Evolutionary conservation across 2,329 filamentous ascomycete genomes (phyloP).

Genomic region (Juglanconis oblonga): DNA sequence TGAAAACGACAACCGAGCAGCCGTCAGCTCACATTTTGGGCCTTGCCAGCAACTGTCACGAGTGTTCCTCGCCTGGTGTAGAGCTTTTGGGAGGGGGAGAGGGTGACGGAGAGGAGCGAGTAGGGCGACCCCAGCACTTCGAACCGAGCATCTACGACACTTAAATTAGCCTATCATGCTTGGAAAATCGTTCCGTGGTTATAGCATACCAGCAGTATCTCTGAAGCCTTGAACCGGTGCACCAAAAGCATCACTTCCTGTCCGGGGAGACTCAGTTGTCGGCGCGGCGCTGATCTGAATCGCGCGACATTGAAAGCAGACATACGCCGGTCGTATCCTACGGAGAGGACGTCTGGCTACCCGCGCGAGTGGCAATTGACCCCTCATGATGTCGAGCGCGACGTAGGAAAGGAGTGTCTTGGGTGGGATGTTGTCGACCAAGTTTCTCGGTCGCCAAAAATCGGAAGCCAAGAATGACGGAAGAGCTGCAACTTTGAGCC

Average conservation of each 20-base stretch:
- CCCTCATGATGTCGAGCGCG: conserved; percentile 37
- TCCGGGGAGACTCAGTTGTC: conserved; percentile 50
- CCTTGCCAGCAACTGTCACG: conserved; percentile 83
- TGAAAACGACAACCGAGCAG: neutral
- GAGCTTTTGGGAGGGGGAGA: conserved; percentile 89
- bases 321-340: conserved; percentile 30
- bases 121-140: conserved; percentile 90
- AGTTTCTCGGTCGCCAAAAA: conserved; percentile 9
- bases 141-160: conserved; percentile 76
- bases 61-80: conserved; percentile 91
- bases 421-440: conserved; percentile 1
- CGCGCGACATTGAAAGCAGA: conserved; percentile 55
- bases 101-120: conserved; percentile 87
- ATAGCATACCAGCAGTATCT: conserved; percentile 48
- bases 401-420: conserved; percentile 2
- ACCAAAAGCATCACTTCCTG: conserved; percentile 55
- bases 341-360: conserved; percentile 30
- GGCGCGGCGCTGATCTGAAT: conserved; percentile 64
- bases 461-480: conserved; percentile 12
- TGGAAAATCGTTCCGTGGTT: neutral
- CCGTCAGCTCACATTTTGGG: conserved; percentile 69
- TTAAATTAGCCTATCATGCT: neutral
- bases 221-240: conserved; percentile 40
- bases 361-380: conserved; percentile 38
- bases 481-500: neutral